Conservation (phyloP, 2,329 filamentous ascomycete species). For the Hymenotorrendiella dingleyae region DNA sequence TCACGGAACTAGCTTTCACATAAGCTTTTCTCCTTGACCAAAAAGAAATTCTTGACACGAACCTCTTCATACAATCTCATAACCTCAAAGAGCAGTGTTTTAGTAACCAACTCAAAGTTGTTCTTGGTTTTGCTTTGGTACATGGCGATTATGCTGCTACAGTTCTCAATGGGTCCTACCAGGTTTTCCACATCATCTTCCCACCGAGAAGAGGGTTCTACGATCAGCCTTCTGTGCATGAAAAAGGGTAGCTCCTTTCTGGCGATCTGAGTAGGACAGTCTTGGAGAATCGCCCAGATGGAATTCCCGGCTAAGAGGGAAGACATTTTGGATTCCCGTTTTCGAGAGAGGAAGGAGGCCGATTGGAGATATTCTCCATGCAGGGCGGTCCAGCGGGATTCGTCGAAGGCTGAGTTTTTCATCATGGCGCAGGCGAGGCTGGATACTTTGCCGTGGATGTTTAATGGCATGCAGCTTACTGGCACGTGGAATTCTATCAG, state of each 20-base stretch:
- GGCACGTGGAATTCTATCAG: neutral
- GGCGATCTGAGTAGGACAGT: constrained; percentile 3
- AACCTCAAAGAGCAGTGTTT: constrained; percentile 14
- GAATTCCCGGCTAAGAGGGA: constrained; percentile 6
- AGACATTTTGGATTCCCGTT: neutral
- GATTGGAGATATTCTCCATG: neutral
- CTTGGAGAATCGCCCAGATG: constrained; percentile 8
- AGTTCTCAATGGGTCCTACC: constrained; percentile 13
- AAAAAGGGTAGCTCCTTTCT: constrained; percentile 8
- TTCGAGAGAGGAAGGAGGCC: constrained; percentile 9
- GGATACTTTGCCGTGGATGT: neutral
- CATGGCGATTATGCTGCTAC: constrained; percentile 10
- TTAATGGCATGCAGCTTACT: neutral
- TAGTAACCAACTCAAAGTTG: constrained; percentile 6
- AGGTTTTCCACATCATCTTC: neutral
- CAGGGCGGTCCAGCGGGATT: constrained; percentile 3
- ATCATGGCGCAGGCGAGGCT: constrained; percentile 1
- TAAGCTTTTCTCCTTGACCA: neutral
- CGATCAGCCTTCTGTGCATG: constrained; percentile 5
- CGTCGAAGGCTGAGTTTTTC: neutral
- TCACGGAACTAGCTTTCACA: constrained; percentile 1
- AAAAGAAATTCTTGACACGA: neutral
- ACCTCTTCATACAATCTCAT: constrained; percentile 14
- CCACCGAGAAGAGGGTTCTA: neutral
- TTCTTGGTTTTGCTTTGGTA: constrained; percentile 9